Conservation (phyloP, 176 grass and related monocot species). For the Musa beccarii region DNA sequence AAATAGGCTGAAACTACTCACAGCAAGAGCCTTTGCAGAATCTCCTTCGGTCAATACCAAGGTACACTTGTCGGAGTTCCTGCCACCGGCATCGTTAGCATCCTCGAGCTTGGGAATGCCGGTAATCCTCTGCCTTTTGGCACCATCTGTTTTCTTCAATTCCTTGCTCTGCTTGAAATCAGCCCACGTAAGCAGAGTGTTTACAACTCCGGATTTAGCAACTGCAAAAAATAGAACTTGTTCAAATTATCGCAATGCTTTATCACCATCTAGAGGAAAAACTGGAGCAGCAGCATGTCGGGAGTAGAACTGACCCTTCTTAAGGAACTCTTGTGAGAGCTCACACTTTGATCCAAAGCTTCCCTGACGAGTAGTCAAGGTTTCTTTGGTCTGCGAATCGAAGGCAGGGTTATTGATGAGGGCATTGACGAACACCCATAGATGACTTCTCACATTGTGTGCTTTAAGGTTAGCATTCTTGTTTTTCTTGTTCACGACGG, state of each 20-base stretch:
- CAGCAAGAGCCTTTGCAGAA: conserved; percentile 91
- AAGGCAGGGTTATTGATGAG: conserved; percentile 93
- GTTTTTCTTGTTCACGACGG: conserved; percentile 75
- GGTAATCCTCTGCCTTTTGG: conserved; percentile 54
- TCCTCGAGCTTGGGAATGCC: conserved; percentile 84
- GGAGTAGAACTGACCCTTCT: conserved; percentile 34
- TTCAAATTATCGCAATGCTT: too few species aligned
- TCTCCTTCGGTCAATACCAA: conserved; percentile 95
- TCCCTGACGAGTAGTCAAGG: conserved; percentile 70
- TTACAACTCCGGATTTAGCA: conserved; percentile 45
- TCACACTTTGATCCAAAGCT: conserved; percentile 85
- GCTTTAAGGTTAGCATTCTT: conserved; percentile 79
- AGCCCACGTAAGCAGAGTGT: conserved; percentile 70
- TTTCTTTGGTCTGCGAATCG: conserved; percentile 96
- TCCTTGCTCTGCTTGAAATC: conserved; percentile 88
- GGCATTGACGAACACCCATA: conserved; percentile 90
- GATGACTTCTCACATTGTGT: conserved; percentile 60
- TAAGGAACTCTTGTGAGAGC: conserved; percentile 51
- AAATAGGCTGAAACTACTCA: conserved; percentile 24
- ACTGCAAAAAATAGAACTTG: conserved; percentile 34
- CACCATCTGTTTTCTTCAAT: conserved; percentile 85
- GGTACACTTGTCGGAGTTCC: conserved; percentile 57
- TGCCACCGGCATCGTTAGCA: conserved; percentile 88
- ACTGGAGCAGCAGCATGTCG: background rate
- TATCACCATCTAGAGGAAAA: background rate